Base-by-base conservation (phyloP, 495 filamentous ascomycete genomes). In the Trichoderma virens region DNA sequence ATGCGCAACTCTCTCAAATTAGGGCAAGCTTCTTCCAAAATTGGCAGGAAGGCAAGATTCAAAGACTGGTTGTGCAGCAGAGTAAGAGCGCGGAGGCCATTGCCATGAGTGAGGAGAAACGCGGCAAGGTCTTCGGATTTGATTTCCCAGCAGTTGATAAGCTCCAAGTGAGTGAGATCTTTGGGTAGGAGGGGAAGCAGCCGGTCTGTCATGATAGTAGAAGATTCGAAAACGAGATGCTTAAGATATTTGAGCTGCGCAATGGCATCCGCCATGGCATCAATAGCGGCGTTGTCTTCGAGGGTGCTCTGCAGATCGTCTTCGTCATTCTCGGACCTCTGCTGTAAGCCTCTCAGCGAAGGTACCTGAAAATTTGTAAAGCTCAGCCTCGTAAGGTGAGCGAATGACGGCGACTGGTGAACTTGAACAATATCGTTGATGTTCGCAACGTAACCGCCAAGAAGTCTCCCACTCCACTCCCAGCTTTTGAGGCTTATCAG, bases 21-120 rank as follows among this genome's bases (percentile, higher is more conserved):
- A 0, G 87, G 87, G 68, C 91, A 95, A 11, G 82, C 77, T 9
- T 70, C 65, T 6, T 78, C 84, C 16, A 97, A 75, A 60, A 78
- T 65, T 3, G 82, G 77, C 23, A 92, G 75, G 69, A 94, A 96
- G 3, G 82, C 81, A 30, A 96, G 71, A 67, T 82, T 86, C n/a
- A 96, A 76, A 20, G 86, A 82, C 59, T 87, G 85, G 70, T 93
- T 93, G 72, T 96, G 88, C 20, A 87, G 82, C 3, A 97, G 78
- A 14, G 76, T 81, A 14, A 97, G 79, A 54, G 85, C 79, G 28
- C 80, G 80, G 14, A 97, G 75, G 34, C 83, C 71, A 13, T 73
- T 67, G 0, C 91, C 92, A 66, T 87, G 84, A 1, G 80, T 77
- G 6, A 77, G 64, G 20, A 97, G 80, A 65, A 88, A 94, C 0